Base-by-base conservation (phyloP, 2,329 filamentous ascomycete genomes). In the Amylocarpus encephaloides region DNA sequence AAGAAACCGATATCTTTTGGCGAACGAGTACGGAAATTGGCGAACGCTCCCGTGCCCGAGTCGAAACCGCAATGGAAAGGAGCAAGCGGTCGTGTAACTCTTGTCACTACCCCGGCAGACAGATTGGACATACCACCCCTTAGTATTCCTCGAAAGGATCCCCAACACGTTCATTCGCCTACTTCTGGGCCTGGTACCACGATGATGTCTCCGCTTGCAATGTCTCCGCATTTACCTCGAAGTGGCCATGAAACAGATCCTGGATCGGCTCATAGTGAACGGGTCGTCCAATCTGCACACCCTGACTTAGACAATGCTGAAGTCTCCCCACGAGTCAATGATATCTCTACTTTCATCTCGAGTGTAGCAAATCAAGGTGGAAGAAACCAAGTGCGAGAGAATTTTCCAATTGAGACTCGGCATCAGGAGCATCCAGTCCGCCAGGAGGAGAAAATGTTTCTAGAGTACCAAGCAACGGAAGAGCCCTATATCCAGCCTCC, bases 51-150 rank as follows among this genome's bases (percentile, higher is more conserved):
- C 48, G 35, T 43, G 15, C 50, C 56, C n/a, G 49, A 49, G 19
- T 55, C 61, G 33, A 72, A 74, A 18, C 80, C 82, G 5, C 74
- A 82, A 50, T 90, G 86, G 86, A 83, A 82, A 60, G 86, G 86
- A 15, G 80, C 82, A 34, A 88, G 82, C 64, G 86, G 86, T 26
- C 79, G 86, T 56, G 75, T 76, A 38, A 72, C 78, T 33, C 73
- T 88, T 49, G 76, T 86, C 32, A 75, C 76, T 40, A 82, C 85
- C 3, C 76, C 88, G 34, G 76, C 73, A 61, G 83, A 88, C 62
- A 78, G 79, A 33, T 70, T 70, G 38, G 69, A 72, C 51, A 76
- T 75, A 12, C 68, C 76, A 50, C 78, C 81, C n/a, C 67, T 85
- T 38, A 75, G 69, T 53, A 70, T 85, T 49, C 75, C 77, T 13